A percentile compares a stretch with the other conserved stretches of the same genome.
phyloP scores from a whole-genome alignment of 208 protist species.

The Blechomonas ayalai region DNA sequence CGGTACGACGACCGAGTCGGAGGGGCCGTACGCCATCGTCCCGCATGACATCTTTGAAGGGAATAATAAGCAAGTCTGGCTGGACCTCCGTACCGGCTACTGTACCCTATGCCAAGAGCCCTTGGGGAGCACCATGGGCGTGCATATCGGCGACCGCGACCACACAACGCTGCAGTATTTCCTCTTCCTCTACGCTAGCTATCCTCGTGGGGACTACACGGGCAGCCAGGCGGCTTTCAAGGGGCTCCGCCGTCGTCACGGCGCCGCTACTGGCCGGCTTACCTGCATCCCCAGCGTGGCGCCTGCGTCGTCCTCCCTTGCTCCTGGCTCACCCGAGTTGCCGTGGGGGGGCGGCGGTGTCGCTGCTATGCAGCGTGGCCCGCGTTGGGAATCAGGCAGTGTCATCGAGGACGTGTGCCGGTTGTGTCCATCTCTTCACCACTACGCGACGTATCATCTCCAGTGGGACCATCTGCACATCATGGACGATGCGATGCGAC shows the following conservation, averaged over 20 bases:
- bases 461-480: slow-evolving; percentile 66
- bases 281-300: no score
- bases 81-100: slow-evolving; percentile 50
- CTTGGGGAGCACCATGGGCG: slow-evolving; percentile 34
- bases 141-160: slow-evolving; percentile 71
- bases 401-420: slow-evolving; percentile 16
- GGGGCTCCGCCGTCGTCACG: slow-evolving; percentile 7
- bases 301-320: no score
- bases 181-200: slow-evolving; percentile 65
- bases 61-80: slow-evolving; percentile 75
- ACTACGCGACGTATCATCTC: slow-evolving; percentile 38
- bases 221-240: not conserved
- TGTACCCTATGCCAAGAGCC: slow-evolving; percentile 85
- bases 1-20: slow-evolving; percentile 28
- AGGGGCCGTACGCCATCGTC: slow-evolving; percentile 9
- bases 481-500: slow-evolving; percentile 64
- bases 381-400: slow-evolving; percentile 1
- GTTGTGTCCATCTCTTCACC: slow-evolving; percentile 31
- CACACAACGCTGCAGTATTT: slow-evolving; percentile 82
- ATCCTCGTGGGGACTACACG: slow-evolving; percentile 16
- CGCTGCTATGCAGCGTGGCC: slow-evolving; percentile 13
- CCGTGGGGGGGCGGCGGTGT: not conserved
- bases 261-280: not conserved
- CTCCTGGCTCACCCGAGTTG: not conserved
- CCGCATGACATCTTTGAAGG: slow-evolving; percentile 53